Percentiles rank a stretch among this genome's conserved stretches.
These are phyloP conservation scores for Colletotrichum cordylinicola DNA, from an alignment of 2,329 filamentous ascomycete species.

Conservation along the genomic window DNA sequence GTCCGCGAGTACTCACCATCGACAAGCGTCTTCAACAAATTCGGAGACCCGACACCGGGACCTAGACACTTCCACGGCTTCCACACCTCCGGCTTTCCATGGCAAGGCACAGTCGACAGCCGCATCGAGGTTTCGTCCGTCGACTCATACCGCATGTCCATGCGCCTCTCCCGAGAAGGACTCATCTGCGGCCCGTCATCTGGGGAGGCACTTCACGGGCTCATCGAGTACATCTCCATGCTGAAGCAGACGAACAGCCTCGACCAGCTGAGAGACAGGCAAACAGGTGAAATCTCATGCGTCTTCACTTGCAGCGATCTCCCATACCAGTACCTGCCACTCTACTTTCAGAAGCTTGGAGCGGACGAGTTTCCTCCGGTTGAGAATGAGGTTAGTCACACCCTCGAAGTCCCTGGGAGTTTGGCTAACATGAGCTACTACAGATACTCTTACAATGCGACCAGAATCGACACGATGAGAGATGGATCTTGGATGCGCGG, in stretches of 20 bases:
- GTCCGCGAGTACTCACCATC: fast-evolving
- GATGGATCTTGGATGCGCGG: slow-evolving; percentile 27
- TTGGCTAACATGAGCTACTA: neutral
- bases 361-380: neutral
- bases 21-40: neutral
- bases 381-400: neutral
- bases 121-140: neutral
- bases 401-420: fast-evolving
- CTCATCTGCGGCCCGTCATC: slow-evolving; percentile 11
- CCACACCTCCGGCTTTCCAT: neutral
- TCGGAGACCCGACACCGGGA: slow-evolving; percentile 3
- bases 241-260: neutral
- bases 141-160: slow-evolving; percentile 15
- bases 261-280: neutral
- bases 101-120: neutral
- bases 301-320: slow-evolving; percentile 17
- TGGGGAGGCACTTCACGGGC: slow-evolving; percentile 4
- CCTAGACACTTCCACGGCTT: slow-evolving; percentile 5
- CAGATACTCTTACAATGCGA: slow-evolving; percentile 30
- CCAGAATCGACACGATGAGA: slow-evolving; percentile 30
- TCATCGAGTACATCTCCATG: neutral
- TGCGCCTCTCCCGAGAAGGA: slow-evolving; percentile 5
- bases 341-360: neutral
- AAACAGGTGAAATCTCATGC: neutral
- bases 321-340: slow-evolving; percentile 4